Evolutionary conservation across 2,329 filamentous ascomycete genomes (phyloP), one percentile per base, ranked within the genome.

Genomic region (Penicillium sp.): DNA sequence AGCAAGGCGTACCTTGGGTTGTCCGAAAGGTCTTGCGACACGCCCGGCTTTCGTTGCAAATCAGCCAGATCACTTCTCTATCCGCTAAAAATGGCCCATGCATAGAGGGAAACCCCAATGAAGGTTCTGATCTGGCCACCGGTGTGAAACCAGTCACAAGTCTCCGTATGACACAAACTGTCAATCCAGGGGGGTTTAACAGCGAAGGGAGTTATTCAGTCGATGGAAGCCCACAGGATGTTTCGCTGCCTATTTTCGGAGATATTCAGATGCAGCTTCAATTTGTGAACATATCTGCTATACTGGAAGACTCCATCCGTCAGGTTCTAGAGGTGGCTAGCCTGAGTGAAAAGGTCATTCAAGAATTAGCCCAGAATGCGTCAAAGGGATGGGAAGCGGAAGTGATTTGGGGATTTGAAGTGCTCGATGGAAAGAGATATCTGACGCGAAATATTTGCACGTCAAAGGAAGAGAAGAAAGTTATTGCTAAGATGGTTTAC

Each of bases 1-100:
- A 66, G 64, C 64, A 66, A 63, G 60, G 59, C 2, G 63, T 65
- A 5, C 62, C 61, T 12, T 63, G 59, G 59, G 15, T 65, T 8
- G 55, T 63, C 29, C 50, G 64, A 21, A 58, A 61, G 12, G 57
- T 39, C 2, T 50, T 65, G 9, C 47, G 47, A 15, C 58, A 58
- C n/a, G 64, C 60, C 25, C 58, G 29, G 17, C 55, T 66, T 27
- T 58, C 57, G 1, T 44, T 65, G 33, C 39, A 63, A 19, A 61
- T 65, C n/a, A 39, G 47, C 13, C 63, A 66, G 52, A 33, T 43
- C 10, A 48, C 47, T 7, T 33, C 36, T 15, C 10, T 39, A 10
- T 21, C 49, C 15, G 13, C n/a, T 10, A 23, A 15, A 3, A 15
- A 49, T 12, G 23, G 35, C n/a, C 23, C 23, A 10, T 38, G 17